phyloP scores from a whole-genome alignment of 1,284 basidiomycete species.

The Sporisorium iseilematis-ciliati region DNA sequence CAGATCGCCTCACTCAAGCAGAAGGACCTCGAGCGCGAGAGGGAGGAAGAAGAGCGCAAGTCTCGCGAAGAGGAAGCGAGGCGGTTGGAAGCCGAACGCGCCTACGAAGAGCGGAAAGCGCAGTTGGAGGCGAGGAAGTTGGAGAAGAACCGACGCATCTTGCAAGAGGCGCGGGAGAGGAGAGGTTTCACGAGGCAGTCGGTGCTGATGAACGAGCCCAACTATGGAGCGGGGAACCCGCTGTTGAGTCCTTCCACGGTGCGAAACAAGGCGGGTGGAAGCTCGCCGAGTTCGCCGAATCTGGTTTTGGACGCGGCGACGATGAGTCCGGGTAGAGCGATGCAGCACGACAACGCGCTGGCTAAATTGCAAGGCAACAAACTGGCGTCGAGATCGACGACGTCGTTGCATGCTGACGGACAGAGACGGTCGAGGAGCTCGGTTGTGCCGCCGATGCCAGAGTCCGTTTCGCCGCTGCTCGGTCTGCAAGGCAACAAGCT shows the following conservation, averaged over 20 bases:
- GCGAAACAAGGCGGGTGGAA: conserved; percentile 14
- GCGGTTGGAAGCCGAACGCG: conserved; percentile 32
- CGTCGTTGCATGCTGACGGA: conserved; percentile 23
- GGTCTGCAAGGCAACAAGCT: conserved; percentile 18
- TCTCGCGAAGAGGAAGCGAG: conserved; percentile 32
- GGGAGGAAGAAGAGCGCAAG: conserved; percentile 37
- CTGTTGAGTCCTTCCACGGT: conserved; percentile 13
- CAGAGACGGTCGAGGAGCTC: conserved; percentile 30
- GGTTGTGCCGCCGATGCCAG: conserved; percentile 15
- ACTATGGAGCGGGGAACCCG: conserved; percentile 49
- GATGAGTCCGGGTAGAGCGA: conserved; percentile 12
- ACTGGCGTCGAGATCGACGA: conserved; percentile 14
- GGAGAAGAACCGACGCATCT: conserved; percentile 37
- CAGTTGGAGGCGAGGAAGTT: conserved; percentile 25
- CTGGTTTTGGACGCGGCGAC: conserved; percentile 11
- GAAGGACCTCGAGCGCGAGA: conserved; percentile 31
- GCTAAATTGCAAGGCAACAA: conserved; percentile 28
- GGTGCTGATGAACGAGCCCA: conserved; percentile 33
- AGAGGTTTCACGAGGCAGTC: conserved; percentile 37
- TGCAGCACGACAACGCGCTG: conserved; percentile 18
- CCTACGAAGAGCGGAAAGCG: conserved; percentile 27
- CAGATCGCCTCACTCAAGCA: conserved; percentile 32
- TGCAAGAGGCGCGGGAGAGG: conserved; percentile 51
- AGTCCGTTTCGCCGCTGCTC: conserved; percentile 12
- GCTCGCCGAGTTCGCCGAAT: conserved; percentile 35